Conservation (phyloP, 345 rosid genomes). For the Raphanus sativus region DNA sequence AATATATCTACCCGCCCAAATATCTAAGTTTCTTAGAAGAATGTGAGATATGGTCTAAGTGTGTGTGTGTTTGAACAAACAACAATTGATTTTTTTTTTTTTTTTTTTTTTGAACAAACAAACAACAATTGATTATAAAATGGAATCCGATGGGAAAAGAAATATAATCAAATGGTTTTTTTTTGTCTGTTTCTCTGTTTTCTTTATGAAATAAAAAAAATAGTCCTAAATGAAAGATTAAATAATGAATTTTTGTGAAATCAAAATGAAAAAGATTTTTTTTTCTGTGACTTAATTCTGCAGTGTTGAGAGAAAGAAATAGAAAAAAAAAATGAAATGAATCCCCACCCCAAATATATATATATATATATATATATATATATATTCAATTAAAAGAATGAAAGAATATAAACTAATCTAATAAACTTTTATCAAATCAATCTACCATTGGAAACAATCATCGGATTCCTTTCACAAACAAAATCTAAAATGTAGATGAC, state of each 20-base stretch:
- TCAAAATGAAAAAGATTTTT: not conserved
- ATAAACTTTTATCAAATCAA: slow-evolving; percentile 33
- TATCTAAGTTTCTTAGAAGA: slow-evolving; percentile 7
- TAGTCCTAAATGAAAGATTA: not conserved
- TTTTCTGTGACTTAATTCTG: slow-evolving; percentile 29
- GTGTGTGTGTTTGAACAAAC: slow-evolving; percentile 27
- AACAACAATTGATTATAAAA: slow-evolving; percentile 26
- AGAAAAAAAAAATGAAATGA: slow-evolving; percentile 20
- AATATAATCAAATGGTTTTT: slow-evolving; percentile 19
- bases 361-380: too few species aligned
- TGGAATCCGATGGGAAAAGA: slow-evolving; percentile 74
- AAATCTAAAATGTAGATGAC: slow-evolving; percentile 44
- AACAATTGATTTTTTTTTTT: slow-evolving; percentile 12
- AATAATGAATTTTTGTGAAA: slow-evolving; percentile 15
- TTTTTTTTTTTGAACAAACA: too few species aligned
- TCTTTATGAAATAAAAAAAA: slow-evolving; percentile 2
- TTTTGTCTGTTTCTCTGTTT: not conserved
- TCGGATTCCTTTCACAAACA: slow-evolving; percentile 83
- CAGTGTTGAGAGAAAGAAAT: not conserved
- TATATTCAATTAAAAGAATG: slow-evolving; percentile 51
- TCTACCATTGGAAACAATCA: slow-evolving; percentile 66
- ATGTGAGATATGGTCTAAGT: slow-evolving; percentile 23
- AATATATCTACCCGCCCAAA: slow-evolving; percentile 55
- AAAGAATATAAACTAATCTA: slow-evolving; percentile 61
- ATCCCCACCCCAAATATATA: not conserved